A percentile compares a stretch with the other conserved stretches of the same genome.
These are phyloP conservation scores for Casuarina equisetifolia DNA, from an alignment of 306 rosid genomes.

Conservation along the genomic window DNA sequence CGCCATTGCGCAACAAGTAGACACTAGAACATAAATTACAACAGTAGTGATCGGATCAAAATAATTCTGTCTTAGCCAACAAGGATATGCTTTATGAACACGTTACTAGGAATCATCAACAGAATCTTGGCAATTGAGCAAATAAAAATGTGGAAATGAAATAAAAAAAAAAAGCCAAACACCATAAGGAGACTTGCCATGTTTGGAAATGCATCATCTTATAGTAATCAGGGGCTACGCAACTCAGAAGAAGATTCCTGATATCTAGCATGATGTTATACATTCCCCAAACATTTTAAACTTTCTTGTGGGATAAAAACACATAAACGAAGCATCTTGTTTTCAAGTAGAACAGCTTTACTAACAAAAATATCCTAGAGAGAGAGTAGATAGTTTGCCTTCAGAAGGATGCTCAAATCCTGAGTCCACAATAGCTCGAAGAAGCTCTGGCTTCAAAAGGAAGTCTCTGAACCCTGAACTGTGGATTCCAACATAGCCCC, in stretches of 20 bases:
- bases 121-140: neutral
- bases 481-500: constrained; percentile 99
- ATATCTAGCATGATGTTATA: neutral
- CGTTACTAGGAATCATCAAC: neutral
- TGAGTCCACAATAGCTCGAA: constrained; percentile 94
- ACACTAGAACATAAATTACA: neutral
- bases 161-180: neutral
- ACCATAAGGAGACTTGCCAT: neutral
- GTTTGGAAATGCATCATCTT: neutral
- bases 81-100: neutral
- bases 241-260: too few species aligned
- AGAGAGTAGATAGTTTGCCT: constrained; percentile 49
- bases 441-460: constrained; percentile 98
- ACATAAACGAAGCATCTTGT: neutral
- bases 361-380: neutral
- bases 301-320: neutral
- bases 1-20: neutral
- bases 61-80: neutral
- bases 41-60: neutral
- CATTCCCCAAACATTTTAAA: neutral
- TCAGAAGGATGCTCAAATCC: constrained; percentile 99
- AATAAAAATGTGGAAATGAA: neutral
- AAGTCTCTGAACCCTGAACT: constrained; percentile 99
- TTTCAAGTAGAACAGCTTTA: neutral
- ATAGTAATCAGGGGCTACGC: neutral